A percentile compares a stretch with the other conserved stretches of the same genome.
Evolutionary conservation across 768 basidiomycete species (phyloP).

Genomic region (Trametes meyenii): DNA sequence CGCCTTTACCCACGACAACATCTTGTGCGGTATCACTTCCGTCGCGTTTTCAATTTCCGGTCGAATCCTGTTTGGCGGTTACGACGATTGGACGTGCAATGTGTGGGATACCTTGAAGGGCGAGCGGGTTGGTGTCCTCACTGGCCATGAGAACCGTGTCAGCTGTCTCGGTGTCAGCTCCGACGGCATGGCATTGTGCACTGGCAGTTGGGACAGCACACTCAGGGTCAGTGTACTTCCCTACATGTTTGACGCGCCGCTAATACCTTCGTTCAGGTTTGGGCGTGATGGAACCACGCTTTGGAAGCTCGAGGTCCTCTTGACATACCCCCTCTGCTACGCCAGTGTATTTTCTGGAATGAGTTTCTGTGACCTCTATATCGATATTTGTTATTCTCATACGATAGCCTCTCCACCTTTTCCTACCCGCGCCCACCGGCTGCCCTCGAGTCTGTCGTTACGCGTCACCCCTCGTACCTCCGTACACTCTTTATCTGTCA

Average conservation of each 20-base stretch:
- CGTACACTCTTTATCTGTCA: constrained; percentile 37
- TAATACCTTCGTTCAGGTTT: constrained; percentile 54
- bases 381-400: constrained; percentile 46
- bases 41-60: constrained; percentile 99
- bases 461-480: constrained; percentile 43
- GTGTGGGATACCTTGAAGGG: constrained; percentile 99
- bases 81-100: constrained; percentile 99
- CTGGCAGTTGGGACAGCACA: constrained; percentile 97
- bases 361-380: constrained; percentile 36
- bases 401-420: constrained; percentile 46
- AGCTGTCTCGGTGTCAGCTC: constrained; percentile 94
- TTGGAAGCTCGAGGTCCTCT: constrained; percentile 19
- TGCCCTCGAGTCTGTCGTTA: constrained; percentile 67
- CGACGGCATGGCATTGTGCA: constrained; percentile 98
- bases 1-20: constrained; percentile 97
- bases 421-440: constrained; percentile 50
- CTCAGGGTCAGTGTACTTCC: constrained; percentile 68
- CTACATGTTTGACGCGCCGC: background rate
- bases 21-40: constrained; percentile 97
- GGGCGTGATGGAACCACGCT: constrained; percentile 61
- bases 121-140: constrained; percentile 95
- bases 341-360: constrained; percentile 30
- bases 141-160: constrained; percentile 98
- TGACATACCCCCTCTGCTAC: constrained; percentile 27
- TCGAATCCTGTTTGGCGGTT: constrained; percentile 96